phyloP scores from a whole-genome alignment of 208 protist species.

The Endotrypanum monterogeii region DNA sequence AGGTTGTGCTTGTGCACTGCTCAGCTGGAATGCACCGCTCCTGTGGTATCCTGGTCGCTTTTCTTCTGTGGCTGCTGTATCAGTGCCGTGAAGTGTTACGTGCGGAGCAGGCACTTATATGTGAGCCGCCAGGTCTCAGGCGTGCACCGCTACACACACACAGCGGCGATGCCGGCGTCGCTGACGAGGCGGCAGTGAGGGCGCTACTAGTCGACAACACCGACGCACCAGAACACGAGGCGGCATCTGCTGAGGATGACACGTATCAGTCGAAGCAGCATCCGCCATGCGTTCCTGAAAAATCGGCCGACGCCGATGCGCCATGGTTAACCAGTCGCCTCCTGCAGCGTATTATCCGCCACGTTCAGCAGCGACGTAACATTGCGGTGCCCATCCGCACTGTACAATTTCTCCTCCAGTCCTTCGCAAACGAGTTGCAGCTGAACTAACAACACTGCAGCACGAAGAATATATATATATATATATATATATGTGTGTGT shows the following conservation, averaged over 20 bases:
- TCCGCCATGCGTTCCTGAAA: neutral
- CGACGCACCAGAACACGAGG: neutral
- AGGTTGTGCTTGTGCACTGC: slow-evolving; percentile 66
- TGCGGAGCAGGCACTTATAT: slow-evolving; percentile 1
- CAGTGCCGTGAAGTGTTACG: slow-evolving; percentile 31
- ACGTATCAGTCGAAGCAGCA: neutral
- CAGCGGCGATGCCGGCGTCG: neutral
- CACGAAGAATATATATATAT: no score
- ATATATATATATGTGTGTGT: neutral
- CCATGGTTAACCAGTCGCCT: slow-evolving; percentile 20
- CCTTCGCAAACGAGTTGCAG: slow-evolving; percentile 49
- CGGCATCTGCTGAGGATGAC: neutral
- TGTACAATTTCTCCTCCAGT: slow-evolving; percentile 50
- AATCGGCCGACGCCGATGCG: neutral
- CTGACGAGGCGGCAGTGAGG: neutral
- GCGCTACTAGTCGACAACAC: neutral
- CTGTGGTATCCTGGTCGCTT: slow-evolving; percentile 62
- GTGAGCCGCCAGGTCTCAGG: neutral
- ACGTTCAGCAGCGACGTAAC: slow-evolving; percentile 51
- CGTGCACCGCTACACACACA: neutral
- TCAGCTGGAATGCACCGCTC: slow-evolving; percentile 89
- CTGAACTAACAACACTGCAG: slow-evolving; percentile 8
- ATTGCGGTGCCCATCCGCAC: slow-evolving; percentile 66
- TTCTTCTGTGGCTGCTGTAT: slow-evolving; percentile 65
- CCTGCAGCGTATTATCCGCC: slow-evolving; percentile 32